A percentile compares a stretch with the other conserved stretches of the same genome.
Evolutionary conservation across 1,284 basidiomycete species (phyloP).

Genomic region (Apiotrichum brassicae): DNA sequence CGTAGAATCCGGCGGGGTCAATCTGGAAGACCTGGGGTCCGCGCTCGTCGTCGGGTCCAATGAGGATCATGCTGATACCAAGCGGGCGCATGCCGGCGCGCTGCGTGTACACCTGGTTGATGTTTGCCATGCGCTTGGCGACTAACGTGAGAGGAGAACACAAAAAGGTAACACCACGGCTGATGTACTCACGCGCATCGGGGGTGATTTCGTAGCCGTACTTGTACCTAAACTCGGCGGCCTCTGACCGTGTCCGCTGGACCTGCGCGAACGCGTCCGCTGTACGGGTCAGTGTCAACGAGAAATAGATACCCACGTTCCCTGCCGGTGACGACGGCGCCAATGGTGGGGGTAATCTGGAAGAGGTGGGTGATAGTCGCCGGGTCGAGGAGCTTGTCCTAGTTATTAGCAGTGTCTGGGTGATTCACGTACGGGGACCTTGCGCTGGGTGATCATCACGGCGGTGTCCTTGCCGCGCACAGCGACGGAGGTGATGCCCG

Average conservation of each 20-base stretch:
- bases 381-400: slow-evolving; percentile 98
- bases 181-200: slow-evolving; percentile 57
- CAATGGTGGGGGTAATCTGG: slow-evolving; percentile 92
- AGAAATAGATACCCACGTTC: slow-evolving; percentile 57
- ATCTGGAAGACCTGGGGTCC: slow-evolving; percentile 96
- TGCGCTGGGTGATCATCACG: slow-evolving; percentile 96
- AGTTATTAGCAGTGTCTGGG: neutral
- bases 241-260: slow-evolving; percentile 77
- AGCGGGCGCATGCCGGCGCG: slow-evolving; percentile 94
- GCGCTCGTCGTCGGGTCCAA: slow-evolving; percentile 80
- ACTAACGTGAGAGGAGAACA: too few species aligned
- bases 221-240: slow-evolving; percentile 92
- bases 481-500: slow-evolving; percentile 88
- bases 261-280: slow-evolving; percentile 94
- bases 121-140: slow-evolving; percentile 89
- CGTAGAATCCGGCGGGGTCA: slow-evolving; percentile 97
- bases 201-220: slow-evolving; percentile 97
- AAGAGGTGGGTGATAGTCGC: slow-evolving; percentile 93
- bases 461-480: slow-evolving; percentile 90
- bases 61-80: slow-evolving; percentile 95
- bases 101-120: slow-evolving; percentile 99
- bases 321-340: slow-evolving; percentile 94
- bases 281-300: slow-evolving; percentile 34
- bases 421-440: slow-evolving; percentile 76
- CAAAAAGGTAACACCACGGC: too few species aligned